Conservation (phyloP, 306 rosid genomes). For the Gastrolobium villosum region DNA sequence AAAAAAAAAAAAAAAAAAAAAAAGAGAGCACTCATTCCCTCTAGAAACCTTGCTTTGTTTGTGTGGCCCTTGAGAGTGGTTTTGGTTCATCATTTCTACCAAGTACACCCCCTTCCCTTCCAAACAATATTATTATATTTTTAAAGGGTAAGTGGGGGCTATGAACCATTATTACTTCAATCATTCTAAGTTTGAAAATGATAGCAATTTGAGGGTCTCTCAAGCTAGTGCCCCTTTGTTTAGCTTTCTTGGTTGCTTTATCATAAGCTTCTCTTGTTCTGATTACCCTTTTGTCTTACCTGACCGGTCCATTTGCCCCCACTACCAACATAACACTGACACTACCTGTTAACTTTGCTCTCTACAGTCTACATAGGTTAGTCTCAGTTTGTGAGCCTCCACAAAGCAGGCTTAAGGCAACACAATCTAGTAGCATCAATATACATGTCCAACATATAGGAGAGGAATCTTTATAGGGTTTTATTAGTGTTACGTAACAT, state of each 20-base stretch:
- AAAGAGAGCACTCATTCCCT: slow-evolving; percentile 62
- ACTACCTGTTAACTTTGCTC: slow-evolving; percentile 41
- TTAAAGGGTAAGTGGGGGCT: slow-evolving; percentile 60
- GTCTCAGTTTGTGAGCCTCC: slow-evolving; percentile 30
- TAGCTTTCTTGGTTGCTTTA: slow-evolving; percentile 41
- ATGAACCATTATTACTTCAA: slow-evolving; percentile 64
- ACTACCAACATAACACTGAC: slow-evolving; percentile 46
- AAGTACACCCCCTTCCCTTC: slow-evolving; percentile 46
- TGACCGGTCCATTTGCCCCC: slow-evolving; percentile 33
- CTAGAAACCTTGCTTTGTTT: slow-evolving; percentile 53
- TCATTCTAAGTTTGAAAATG: slow-evolving; percentile 72
- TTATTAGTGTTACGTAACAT: too few relatives aligned
- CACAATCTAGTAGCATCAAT: slow-evolving; percentile 39
- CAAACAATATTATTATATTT: slow-evolving; percentile 26
- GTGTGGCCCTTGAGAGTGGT: slow-evolving; percentile 63
- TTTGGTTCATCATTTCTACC: slow-evolving; percentile 54
- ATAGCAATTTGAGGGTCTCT: slow-evolving; percentile 43
- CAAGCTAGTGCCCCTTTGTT: slow-evolving; percentile 47
- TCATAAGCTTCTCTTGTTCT: slow-evolving; percentile 20
- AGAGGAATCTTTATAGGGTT: slow-evolving; percentile 42
- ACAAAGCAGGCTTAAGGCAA: slow-evolving; percentile 45
- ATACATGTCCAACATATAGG: slow-evolving; percentile 24
- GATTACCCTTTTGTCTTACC: slow-evolving; percentile 44
- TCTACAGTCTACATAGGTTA: slow-evolving; percentile 18
- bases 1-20: too few relatives aligned